A percentile compares a stretch with the other conserved stretches of the same genome.
phyloP scores from a whole-genome alignment of 2,329 filamentous ascomycete species.

The Fusarium udum region DNA sequence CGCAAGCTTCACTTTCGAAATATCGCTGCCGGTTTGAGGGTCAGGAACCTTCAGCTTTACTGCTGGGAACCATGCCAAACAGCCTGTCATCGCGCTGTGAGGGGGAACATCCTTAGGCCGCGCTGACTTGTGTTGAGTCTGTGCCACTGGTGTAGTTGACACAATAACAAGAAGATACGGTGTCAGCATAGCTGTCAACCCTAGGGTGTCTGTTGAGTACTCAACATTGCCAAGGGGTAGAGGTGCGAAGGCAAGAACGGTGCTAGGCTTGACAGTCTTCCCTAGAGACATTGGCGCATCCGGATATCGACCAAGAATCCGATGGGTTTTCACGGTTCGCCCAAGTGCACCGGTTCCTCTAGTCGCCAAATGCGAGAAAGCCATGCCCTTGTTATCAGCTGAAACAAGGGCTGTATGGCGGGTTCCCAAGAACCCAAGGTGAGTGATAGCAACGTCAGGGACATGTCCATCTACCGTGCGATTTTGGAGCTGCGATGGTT shows the following conservation, averaged over 20 bases:
- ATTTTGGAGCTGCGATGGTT: constrained; percentile 70
- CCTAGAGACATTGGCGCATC: constrained; percentile 69
- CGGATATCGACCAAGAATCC: constrained; percentile 92
- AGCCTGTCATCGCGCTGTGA: constrained; percentile 92
- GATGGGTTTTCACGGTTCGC: constrained; percentile 85
- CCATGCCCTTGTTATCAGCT: constrained; percentile 95
- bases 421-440: constrained; percentile 94
- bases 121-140: constrained; percentile 94
- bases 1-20: constrained; percentile 86
- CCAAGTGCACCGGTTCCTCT: constrained; percentile 88
- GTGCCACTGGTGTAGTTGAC: constrained; percentile 93
- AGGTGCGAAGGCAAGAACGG: constrained; percentile 89
- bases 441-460: constrained; percentile 78
- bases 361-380: constrained; percentile 95
- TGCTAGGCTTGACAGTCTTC: constrained; percentile 86
- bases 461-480: constrained; percentile 84
- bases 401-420: constrained; percentile 94
- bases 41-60: constrained; percentile 87
- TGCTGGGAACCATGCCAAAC: constrained; percentile 95
- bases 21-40: constrained; percentile 70
- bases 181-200: constrained; percentile 92
- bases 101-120: constrained; percentile 90
- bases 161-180: constrained; percentile 96
- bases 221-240: constrained; percentile 95
- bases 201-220: constrained; percentile 85